A percentile compares a stretch with the other conserved stretches of the same genome.
Conservation (phyloP, 1,139 yeast species). For the Candida albicans region DNA sequence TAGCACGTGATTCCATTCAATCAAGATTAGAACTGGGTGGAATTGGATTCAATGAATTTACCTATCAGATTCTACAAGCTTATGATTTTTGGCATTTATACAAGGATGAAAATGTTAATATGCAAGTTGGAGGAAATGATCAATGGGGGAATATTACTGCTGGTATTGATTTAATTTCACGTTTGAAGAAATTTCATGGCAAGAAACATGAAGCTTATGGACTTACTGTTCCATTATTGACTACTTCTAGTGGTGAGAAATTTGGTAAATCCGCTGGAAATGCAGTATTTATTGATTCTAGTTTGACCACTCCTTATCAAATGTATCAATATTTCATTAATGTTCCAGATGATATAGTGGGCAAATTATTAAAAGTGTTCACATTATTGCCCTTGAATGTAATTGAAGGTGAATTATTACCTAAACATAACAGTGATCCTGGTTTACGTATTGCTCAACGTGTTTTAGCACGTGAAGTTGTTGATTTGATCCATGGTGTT, state of each 20-base stretch:
- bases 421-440: conserved; percentile 56
- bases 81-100: conserved; percentile 88
- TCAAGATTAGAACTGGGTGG: conserved; percentile 74
- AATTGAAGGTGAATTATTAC: conserved; percentile 52
- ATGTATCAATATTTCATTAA: conserved; percentile 84
- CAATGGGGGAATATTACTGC: conserved; percentile 99
- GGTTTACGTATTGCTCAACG: conserved; percentile 71
- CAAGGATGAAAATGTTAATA: conserved; percentile 54
- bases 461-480: conserved; percentile 77
- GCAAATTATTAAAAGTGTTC: conserved; percentile 66
- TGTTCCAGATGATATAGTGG: conserved; percentile 76
- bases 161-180: conserved; percentile 81
- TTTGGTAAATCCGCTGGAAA: conserved; percentile 98
- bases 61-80: conserved; percentile 91
- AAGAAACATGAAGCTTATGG: conserved; percentile 53
- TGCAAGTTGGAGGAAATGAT: conserved; percentile 96
- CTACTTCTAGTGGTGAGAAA: conserved; percentile 88
- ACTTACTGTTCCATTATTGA: conserved; percentile 83
- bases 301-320: conserved; percentile 75
- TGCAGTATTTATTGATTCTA: conserved; percentile 81
- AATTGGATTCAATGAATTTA: conserved; percentile 88
- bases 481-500: conserved; percentile 82
- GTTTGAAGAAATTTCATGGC: conserved; percentile 41
- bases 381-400: conserved; percentile 70
- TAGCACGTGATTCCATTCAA: conserved; percentile 85